phyloP scores from a whole-genome alignment of 306 rosid genomes.

The Trifolium fragiferum region DNA sequence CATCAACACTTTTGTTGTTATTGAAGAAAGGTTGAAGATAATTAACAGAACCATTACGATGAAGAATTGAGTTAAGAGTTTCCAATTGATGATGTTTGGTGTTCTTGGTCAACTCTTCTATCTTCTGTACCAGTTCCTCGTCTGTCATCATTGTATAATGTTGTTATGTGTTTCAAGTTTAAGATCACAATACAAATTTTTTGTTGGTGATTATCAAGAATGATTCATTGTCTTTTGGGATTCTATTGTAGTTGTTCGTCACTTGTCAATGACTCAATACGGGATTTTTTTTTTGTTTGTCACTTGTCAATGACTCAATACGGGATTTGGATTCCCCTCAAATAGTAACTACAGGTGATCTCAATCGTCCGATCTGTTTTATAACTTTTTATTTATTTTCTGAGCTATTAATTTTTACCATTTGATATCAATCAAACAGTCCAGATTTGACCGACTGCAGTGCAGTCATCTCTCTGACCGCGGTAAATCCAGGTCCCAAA shows the following conservation, averaged over 20 bases:
- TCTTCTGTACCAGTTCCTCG: slow-evolving; percentile 50
- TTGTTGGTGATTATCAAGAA: neutral
- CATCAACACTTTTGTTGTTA: neutral
- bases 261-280: neutral
- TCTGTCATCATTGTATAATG: slow-evolving; percentile 38
- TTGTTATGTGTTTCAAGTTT: neutral
- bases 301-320: no score
- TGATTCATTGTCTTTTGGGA: neutral
- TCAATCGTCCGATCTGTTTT: no score
- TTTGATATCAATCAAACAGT: no score
- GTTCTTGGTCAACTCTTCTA: slow-evolving; percentile 51
- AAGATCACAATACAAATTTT: neutral
- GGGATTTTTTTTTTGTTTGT: no score
- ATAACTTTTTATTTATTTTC: no score
- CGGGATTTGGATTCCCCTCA: no score
- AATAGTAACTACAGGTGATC: no score
- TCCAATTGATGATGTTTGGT: slow-evolving; percentile 54
- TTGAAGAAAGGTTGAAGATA: slow-evolving; percentile 53
- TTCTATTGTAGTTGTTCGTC: neutral
- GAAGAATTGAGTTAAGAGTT: slow-evolving; percentile 53
- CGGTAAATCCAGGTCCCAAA: no score
- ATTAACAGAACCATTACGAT: slow-evolving; percentile 44
- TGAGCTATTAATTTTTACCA: no score
- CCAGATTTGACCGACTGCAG: no score
- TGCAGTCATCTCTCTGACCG: no score